phyloP scores from a whole-genome alignment of 1,284 basidiomycete species.

The Sanghuangporus weigelae region DNA sequence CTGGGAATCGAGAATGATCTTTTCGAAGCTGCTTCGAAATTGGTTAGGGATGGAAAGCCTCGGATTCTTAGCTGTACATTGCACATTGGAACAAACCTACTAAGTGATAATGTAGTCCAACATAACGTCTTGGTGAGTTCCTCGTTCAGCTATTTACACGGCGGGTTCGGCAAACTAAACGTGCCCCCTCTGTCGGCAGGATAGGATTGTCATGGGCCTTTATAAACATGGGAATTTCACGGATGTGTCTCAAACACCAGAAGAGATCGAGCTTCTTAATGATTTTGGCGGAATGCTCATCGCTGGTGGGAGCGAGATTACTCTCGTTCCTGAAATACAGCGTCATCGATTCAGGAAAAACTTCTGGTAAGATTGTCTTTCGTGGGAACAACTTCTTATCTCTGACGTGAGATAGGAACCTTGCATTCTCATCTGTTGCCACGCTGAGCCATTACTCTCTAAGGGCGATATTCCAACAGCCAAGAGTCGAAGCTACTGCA shows the following conservation, averaged over 20 bases:
- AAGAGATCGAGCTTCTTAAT: conserved; percentile 39
- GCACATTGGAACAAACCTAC: conserved; percentile 48
- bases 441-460: conserved; percentile 48
- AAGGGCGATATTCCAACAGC: conserved; percentile 47
- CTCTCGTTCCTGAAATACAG: conserved; percentile 53
- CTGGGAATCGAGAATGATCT: conserved; percentile 69
- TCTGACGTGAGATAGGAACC: conserved; percentile 34
- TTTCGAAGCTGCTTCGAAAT: conserved; percentile 44
- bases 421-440: conserved; percentile 47
- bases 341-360: conserved; percentile 59
- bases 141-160: not conserved
- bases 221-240: conserved; percentile 44
- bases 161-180: not conserved
- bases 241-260: conserved; percentile 36
- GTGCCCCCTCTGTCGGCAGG: conserved; percentile 30
- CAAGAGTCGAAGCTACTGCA: conserved; percentile 31
- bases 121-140: conserved; percentile 45
- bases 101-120: conserved; percentile 41
- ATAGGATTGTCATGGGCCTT: conserved; percentile 45
- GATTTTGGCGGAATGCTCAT: conserved; percentile 43
- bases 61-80: conserved; percentile 50
- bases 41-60: conserved; percentile 37
- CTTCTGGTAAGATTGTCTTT: conserved; percentile 35
- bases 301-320: conserved; percentile 43
- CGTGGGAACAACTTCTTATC: not conserved